phyloP scores from a whole-genome alignment of 208 protist genomes.

The Plasmodiophora brassicae region DNA sequence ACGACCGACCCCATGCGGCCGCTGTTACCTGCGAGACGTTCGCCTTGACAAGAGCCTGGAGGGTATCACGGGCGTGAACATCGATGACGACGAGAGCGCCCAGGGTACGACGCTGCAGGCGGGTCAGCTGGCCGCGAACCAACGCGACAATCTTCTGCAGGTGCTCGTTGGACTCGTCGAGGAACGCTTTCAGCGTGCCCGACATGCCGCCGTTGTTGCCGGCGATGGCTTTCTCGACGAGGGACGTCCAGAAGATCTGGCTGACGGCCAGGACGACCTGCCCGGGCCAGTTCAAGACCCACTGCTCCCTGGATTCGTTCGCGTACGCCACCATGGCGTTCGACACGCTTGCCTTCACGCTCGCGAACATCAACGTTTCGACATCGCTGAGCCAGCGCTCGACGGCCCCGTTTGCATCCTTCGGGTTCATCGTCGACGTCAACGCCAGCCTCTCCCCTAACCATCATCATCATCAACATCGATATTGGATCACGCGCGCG shows the following conservation, averaged over 20 bases:
- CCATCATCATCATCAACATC: neutral
- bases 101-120: constrained; percentile 73
- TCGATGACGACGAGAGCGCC: constrained; percentile 88
- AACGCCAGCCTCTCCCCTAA: constrained; percentile 52
- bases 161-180: constrained; percentile 52
- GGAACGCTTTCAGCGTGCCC: constrained; percentile 63
- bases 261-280: constrained; percentile 79
- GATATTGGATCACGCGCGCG: neutral
- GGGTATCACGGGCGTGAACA: constrained; percentile 88
- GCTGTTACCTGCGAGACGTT: constrained; percentile 49
- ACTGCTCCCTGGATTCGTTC: constrained; percentile 44
- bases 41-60: constrained; percentile 67
- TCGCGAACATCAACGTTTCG: constrained; percentile 80
- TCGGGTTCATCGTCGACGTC: constrained; percentile 84
- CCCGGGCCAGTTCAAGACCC: constrained; percentile 60
- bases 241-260: constrained; percentile 84
- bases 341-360: constrained; percentile 65
- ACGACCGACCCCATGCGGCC: too few relatives aligned
- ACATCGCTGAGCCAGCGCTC: constrained; percentile 87
- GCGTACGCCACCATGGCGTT: constrained; percentile 51
- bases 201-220: constrained; percentile 57
- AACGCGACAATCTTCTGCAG: constrained; percentile 78
- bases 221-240: constrained; percentile 79
- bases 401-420: constrained; percentile 72
- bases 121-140: constrained; percentile 73